Evolutionary conservation across 805 yeast species (phyloP).

Genomic region (Zygosaccharomyces pseudorouxii): DNA sequence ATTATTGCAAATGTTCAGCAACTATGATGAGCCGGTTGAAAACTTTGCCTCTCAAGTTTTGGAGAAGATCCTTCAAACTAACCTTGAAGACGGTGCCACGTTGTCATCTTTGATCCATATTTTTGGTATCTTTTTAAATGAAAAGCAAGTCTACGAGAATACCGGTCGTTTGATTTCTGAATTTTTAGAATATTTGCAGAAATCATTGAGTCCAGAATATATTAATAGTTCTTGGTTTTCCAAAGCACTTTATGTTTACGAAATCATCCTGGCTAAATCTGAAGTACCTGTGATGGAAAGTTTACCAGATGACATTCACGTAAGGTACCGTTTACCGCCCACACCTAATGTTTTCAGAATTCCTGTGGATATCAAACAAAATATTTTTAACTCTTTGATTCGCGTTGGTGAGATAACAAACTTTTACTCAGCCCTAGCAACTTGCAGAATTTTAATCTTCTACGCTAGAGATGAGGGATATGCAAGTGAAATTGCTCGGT

Average conservation of each 20-base stretch:
- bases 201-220: constrained; percentile 36
- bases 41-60: constrained; percentile 38
- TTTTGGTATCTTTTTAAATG: constrained; percentile 41
- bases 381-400: constrained; percentile 44
- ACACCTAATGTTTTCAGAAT: constrained; percentile 25
- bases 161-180: constrained; percentile 34
- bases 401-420: constrained; percentile 39
- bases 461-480: constrained; percentile 44
- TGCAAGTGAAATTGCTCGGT: constrained; percentile 41
- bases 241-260: constrained; percentile 50
- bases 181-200: constrained; percentile 38
- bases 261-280: constrained; percentile 48
- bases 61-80: constrained; percentile 37
- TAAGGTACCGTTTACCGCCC: constrained; percentile 17
- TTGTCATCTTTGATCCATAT: constrained; percentile 42
- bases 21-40: constrained; percentile 33
- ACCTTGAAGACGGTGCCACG: constrained; percentile 26
- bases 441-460: constrained; percentile 52
- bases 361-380: constrained; percentile 22
- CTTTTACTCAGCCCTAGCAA: constrained; percentile 46
- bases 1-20: constrained; percentile 35
- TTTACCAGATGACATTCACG: constrained; percentile 24
- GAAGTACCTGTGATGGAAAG: constrained; percentile 46
- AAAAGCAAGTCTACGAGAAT: constrained; percentile 37
- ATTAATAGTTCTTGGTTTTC: constrained; percentile 54